These are phyloP conservation scores for Bassia scoparia DNA, from an alignment of 148 eudicot species.

Conservation along the genomic window DNA sequence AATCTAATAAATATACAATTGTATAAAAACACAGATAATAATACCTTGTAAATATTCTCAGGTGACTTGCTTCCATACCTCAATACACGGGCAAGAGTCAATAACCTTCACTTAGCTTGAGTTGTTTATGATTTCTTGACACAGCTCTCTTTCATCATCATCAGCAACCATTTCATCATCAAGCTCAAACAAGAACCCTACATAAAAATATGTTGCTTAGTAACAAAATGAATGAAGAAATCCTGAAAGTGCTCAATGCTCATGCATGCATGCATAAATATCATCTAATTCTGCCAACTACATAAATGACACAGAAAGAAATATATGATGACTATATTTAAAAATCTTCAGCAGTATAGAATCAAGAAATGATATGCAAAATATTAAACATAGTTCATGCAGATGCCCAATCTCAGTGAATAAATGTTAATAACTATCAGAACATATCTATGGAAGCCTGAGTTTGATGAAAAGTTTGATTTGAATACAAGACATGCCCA, in stretches of 20 bases:
- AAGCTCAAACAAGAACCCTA: slow-evolving; percentile 83
- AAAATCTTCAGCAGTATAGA: too few relatives aligned
- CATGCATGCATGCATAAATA: too few relatives aligned
- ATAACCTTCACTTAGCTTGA: slow-evolving; percentile 85
- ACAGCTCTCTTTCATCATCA: slow-evolving; percentile 61
- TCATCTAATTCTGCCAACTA: background rate
- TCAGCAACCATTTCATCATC: slow-evolving; percentile 62
- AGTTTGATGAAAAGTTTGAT: too few relatives aligned
- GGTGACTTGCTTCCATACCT: slow-evolving; percentile 99
- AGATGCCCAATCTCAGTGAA: background rate
- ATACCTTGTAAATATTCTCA: slow-evolving; percentile 92
- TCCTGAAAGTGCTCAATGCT: background rate
- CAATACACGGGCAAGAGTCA: slow-evolving; percentile 97
- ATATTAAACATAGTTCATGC: background rate
- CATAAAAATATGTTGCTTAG: slow-evolving; percentile 6
- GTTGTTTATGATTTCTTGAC: slow-evolving; percentile 82
- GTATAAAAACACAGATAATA: background rate
- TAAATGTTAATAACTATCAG: background rate
- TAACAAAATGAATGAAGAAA: background rate
- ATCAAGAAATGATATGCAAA: background rate
- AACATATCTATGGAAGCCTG: too few relatives aligned
- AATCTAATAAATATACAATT: too few relatives aligned
- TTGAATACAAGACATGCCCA: background rate
- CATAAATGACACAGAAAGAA: too few relatives aligned
- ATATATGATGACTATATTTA: too few relatives aligned